A percentile compares a stretch with the other conserved stretches of the same genome.
Evolutionary conservation across 2,329 filamentous ascomycete genomes (phyloP).

Genomic region (Madurella mycetomatis): DNA sequence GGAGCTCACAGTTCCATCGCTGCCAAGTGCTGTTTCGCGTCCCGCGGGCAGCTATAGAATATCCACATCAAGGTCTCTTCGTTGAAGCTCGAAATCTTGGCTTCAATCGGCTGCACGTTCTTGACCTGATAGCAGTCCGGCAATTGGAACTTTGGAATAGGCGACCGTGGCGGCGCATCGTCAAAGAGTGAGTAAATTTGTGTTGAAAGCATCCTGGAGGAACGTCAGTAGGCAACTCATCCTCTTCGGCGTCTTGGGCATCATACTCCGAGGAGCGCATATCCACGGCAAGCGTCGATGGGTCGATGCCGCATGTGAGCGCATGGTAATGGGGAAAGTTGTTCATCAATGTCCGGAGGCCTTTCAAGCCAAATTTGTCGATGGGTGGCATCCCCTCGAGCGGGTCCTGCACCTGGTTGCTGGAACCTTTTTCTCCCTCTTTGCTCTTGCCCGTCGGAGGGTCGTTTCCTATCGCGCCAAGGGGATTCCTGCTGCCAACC

Average conservation of each 20-base stretch:
- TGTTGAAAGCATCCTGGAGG: constrained; percentile 48
- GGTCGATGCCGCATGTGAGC: constrained; percentile 57
- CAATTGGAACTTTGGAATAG: constrained; percentile 53
- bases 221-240: constrained; percentile 11
- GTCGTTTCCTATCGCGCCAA: constrained; percentile 47
- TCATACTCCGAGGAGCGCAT: constrained; percentile 55
- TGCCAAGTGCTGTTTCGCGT: constrained; percentile 59
- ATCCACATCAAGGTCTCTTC: constrained; percentile 67
- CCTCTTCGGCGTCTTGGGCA: not conserved
- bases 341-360: constrained; percentile 59
- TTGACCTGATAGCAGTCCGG: constrained; percentile 65
- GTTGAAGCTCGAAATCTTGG: constrained; percentile 62
- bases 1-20: constrained; percentile 56
- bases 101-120: constrained; percentile 61
- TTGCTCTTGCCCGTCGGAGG: constrained; percentile 36
- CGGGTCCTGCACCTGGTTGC: constrained; percentile 50
- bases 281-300: constrained; percentile 54
- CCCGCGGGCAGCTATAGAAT: constrained; percentile 62
- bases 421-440: constrained; percentile 39
- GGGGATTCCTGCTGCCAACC: constrained; percentile 37
- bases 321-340: constrained; percentile 60
- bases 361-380: constrained; percentile 63
- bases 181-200: constrained; percentile 60
- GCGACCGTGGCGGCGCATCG: constrained; percentile 53
- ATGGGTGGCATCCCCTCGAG: constrained; percentile 57